These are phyloP conservation scores for Jatropha podagrica DNA, from an alignment of 441 rosid genomes.

Conservation along the genomic window DNA sequence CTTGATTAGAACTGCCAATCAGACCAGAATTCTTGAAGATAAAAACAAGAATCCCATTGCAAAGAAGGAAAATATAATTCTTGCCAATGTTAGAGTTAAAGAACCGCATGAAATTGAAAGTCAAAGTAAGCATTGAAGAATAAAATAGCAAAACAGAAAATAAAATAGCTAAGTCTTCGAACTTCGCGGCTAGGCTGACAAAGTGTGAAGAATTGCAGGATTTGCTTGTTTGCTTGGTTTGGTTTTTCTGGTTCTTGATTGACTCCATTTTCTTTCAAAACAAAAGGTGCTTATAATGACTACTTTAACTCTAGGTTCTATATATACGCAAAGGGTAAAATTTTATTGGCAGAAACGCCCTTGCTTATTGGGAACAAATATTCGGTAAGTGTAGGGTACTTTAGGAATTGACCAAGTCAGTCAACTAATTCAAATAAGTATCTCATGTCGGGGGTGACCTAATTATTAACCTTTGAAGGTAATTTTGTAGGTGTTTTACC, in stretches of 20 bases:
- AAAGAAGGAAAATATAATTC: constrained; percentile 72
- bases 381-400: neutral
- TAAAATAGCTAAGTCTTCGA: constrained; percentile 38
- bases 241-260: constrained; percentile 1
- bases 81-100: constrained; percentile 39
- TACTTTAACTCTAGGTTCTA: neutral
- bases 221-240: neutral
- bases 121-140: constrained; percentile 31
- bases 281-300: neutral
- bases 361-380: neutral
- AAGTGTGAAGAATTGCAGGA: neutral
- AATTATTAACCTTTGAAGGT: neutral
- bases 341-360: constrained; percentile 5
- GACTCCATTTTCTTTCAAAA: constrained; percentile 13
- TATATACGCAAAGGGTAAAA: neutral
- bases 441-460: too few relatives aligned
- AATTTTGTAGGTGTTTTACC: neutral
- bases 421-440: neutral
- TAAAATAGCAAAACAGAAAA: constrained; percentile 38
- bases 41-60: constrained; percentile 69
- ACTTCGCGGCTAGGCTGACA: constrained; percentile 27
- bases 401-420: constrained; percentile 21
- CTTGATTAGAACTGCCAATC: constrained; percentile 23
- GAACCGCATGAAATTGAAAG: constrained; percentile 27
- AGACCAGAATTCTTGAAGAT: constrained; percentile 47